phyloP scores from a whole-genome alignment of 2,329 filamentous ascomycete genomes.

The Aspergillus phoenicis region DNA sequence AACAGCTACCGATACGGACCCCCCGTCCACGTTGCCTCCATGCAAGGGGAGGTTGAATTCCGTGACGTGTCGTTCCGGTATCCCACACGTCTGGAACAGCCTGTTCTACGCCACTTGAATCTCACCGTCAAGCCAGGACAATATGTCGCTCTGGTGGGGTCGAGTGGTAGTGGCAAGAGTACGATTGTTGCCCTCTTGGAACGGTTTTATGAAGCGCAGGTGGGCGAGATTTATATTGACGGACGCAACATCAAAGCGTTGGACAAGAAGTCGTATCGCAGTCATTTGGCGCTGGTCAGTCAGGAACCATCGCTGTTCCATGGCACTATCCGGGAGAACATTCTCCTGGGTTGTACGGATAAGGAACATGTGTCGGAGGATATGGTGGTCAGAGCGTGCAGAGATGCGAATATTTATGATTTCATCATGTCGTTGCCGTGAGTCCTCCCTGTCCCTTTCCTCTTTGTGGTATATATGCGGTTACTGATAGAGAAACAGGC shows the following conservation, averaged over 20 bases:
- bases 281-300: slow-evolving; percentile 66
- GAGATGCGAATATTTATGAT: slow-evolving; percentile 32
- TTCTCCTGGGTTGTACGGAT: slow-evolving; percentile 57
- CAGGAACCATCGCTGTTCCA: slow-evolving; percentile 72
- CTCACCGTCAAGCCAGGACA: slow-evolving; percentile 48
- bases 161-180: slow-evolving; percentile 60
- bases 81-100: slow-evolving; percentile 21
- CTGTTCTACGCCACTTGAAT: slow-evolving; percentile 22
- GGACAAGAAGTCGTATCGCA: slow-evolving; percentile 62
- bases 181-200: slow-evolving; percentile 63
- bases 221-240: slow-evolving; percentile 66
- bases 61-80: slow-evolving; percentile 47
- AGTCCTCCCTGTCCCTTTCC: background rate
- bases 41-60: slow-evolving; percentile 42
- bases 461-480: too few relatives aligned
- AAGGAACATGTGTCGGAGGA: slow-evolving; percentile 17
- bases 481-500: slow-evolving; percentile 8
- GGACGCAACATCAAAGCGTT: slow-evolving; percentile 60
- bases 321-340: slow-evolving; percentile 68
- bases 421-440: slow-evolving; percentile 32
- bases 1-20: slow-evolving; percentile 51
- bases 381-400: slow-evolving; percentile 24
- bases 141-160: slow-evolving; percentile 56
- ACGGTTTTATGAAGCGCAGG: slow-evolving; percentile 67
- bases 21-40: slow-evolving; percentile 52